Evolutionary conservation across 1,284 basidiomycete genomes (phyloP).

Genomic region (Chondrostereum purpureum): DNA sequence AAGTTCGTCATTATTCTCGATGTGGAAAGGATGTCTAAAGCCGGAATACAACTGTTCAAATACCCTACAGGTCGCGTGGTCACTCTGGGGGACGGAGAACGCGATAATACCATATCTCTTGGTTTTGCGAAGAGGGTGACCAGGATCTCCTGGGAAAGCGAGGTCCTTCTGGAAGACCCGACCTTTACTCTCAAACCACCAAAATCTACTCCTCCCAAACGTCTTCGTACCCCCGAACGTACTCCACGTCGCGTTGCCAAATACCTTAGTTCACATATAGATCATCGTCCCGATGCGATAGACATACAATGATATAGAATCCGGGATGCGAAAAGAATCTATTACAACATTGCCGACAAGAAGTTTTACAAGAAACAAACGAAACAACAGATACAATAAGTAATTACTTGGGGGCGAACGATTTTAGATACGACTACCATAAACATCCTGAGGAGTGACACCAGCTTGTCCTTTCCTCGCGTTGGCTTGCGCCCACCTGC

Average conservation of each 20-base stretch:
- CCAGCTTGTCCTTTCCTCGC: slow-evolving; percentile 77
- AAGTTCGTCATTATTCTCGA: neutral
- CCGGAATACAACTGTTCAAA: neutral
- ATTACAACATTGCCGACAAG: neutral
- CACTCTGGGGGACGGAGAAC: neutral
- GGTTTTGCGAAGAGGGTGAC: neutral
- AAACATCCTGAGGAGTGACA: slow-evolving; percentile 71
- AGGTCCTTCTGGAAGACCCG: slow-evolving; percentile 3
- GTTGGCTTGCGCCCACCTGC: slow-evolving; percentile 83
- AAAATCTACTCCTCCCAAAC: neutral
- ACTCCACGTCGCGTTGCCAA: neutral
- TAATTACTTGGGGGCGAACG: no score
- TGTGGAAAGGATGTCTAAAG: neutral
- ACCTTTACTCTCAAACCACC: neutral
- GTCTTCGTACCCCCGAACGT: neutral
- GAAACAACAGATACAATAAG: no score
- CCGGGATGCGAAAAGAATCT: no score
- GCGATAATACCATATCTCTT: slow-evolving; percentile 3
- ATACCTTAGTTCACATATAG: no score
- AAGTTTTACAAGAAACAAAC: no score
- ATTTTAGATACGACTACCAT: slow-evolving; percentile 52
- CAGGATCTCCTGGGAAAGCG: neutral
- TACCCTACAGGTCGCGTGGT: neutral
- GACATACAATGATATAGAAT: no score
- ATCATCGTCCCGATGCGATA: no score